Base-by-base conservation (phyloP, 768 basidiomycete species). In the Amyloporia xantha region DNA sequence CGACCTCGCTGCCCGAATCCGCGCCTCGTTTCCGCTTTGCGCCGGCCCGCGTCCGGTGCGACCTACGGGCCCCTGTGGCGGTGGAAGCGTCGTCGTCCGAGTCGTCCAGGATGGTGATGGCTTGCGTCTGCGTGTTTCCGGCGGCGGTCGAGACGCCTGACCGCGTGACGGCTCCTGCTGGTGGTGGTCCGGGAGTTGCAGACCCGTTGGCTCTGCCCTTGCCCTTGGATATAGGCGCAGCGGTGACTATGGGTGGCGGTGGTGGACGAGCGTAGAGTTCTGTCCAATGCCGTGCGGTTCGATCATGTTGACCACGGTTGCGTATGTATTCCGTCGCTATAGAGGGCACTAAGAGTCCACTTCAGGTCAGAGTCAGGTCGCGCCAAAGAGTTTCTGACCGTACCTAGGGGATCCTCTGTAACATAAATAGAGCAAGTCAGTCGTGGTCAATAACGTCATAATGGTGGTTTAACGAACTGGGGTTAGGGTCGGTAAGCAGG, bases 401-500 rank as follows among this genome's bases (percentile, higher is more conserved):
- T 61, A 85, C 83, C 84, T 57, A 87, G 66, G 0, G 86, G 86
- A 58, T 88, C 86, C 60, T 79, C 86, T 87, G 53, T 3, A 55
- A 19, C 28, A 20, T 30, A 42, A 43, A 57, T 53, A 39, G 60
- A 41, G 39, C 30, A 7, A 33, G 15, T 33, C 30, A 33, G 30
- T 15, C 30, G 30, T 15, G 21, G 42, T 48, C 50, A 15, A 33
- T 33, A 33, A 7, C 20, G 19, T 19, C 26, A 36, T 44, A 33
- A 41, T n/a, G 19, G 4, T 47, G 21, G 43, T 28, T n/a, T n/a
- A 21, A 47, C 88, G 52, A 62, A 91, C 91, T 77, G 1, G 93
- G 93, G 69, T 97, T 97, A 0, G 93, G 93, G 57, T 96, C 93
- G 10, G 91, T 93, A 43, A 97, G 73, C 10, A 97, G 78, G 0